Base-by-base conservation (phyloP, 306 rosid genomes). In the Cucumis cinereus region DNA sequence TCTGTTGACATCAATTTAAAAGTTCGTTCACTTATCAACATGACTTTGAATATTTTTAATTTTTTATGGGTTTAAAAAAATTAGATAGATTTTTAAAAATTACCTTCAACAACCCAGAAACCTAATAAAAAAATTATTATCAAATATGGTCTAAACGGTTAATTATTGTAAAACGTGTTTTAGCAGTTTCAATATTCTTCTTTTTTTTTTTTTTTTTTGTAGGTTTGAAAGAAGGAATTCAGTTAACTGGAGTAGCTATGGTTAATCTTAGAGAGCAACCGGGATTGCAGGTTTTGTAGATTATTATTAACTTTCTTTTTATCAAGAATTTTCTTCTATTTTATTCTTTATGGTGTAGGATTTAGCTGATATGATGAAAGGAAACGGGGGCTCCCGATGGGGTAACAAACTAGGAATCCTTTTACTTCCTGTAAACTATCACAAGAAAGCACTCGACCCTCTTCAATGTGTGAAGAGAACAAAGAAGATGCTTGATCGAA, bases 161-260 rank as follows among this genome's bases (percentile, higher is more conserved):
- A 8, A 35, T 63, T 38, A 10, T 66, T 17, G 11, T 13, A 16
- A 47, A 38, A 67, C 11, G 6, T 0, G 6, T 5, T 22, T 23
- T 11, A 9, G 23, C 22, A 40, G 10, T 12, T 68, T 26, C 1
- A 49, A 53, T 13, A 45, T 74, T 58, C n/a, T 28, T 38, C 38
- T 52, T 62, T 63, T 74, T 54, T n/a, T 28, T 38, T 38, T 74
- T 57, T 23, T 28, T 38, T 38, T 52, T 61, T 63, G 75, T 80
- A 93, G 98, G 80, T 73, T 74, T 88, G 82, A 86, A 78, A 74
- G 86, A 93, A 13, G 97, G 96, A n/a, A 76, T 83, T 60, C 97
- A 49, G 59, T 77, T 93, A 40, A 93, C 98, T 2, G 98, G 98
- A n/a, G 28, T 91, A 66, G 89, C 98, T 40, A 87, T 91, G 96